Evolutionary conservation across 2,329 filamentous ascomycete genomes (phyloP).

Genomic region (Cladosporium sp.): DNA sequence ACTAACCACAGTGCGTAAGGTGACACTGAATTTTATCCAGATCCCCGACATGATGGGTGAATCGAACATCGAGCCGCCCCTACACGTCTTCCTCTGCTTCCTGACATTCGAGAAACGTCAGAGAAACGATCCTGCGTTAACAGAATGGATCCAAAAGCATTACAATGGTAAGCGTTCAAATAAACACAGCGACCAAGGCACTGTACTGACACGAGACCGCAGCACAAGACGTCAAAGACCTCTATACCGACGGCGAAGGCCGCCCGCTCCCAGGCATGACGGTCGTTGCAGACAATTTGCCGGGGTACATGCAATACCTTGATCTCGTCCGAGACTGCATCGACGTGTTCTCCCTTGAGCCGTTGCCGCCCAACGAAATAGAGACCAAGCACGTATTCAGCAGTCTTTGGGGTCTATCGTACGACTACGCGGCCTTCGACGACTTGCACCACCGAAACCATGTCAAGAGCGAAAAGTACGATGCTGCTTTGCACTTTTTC

Average conservation of each 20-base stretch:
- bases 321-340: conserved; percentile 14
- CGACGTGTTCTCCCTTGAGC: neutral
- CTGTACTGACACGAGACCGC: neutral
- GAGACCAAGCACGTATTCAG: neutral
- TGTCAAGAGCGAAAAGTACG: neutral
- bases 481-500: too few species aligned
- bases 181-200: too few species aligned
- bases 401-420: neutral
- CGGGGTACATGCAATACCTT: conserved; percentile 12
- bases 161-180: conserved; percentile 8
- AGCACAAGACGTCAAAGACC: neutral
- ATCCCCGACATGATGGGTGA: neutral
- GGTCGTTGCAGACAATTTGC: conserved; percentile 12
- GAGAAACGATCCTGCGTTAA: neutral
- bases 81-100: conserved; percentile 13
- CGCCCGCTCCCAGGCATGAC: neutral
- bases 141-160: conserved; percentile 10
- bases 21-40: conserved; percentile 8
- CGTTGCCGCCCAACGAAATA: conserved; percentile 7
- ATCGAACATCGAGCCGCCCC: neutral
- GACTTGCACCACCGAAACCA: neutral
- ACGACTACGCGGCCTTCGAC: neutral
- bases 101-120: conserved; percentile 10
- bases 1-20: conserved; percentile 6
- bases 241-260: neutral